Conservation (phyloP, 176 grass and related monocot species). For the Puccinellia tenuiflora region DNA sequence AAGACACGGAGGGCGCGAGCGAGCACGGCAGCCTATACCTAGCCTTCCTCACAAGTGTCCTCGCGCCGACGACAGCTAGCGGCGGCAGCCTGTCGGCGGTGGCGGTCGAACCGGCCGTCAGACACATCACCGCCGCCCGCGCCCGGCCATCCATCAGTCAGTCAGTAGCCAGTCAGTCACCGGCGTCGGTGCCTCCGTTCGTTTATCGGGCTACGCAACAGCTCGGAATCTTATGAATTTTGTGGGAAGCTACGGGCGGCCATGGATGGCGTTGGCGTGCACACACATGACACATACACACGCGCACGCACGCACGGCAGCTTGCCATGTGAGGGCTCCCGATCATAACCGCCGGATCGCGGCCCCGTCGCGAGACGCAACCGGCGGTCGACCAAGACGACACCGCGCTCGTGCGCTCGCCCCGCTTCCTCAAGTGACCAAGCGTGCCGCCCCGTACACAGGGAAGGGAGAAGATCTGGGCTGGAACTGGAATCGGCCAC, state of each 20-base stretch:
- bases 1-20: background rate
- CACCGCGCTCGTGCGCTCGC: background rate
- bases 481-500: background rate
- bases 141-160: background rate
- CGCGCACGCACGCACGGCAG: background rate
- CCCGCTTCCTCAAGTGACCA: background rate
- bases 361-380: background rate
- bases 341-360: background rate
- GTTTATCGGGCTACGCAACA: no score
- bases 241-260: background rate
- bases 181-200: no score
- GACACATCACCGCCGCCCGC: background rate
- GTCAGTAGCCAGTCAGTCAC: background rate
- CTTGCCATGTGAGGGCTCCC: background rate
- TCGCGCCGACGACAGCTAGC: background rate
- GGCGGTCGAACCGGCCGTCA: background rate
- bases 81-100: background rate
- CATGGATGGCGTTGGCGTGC: background rate
- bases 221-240: no score
- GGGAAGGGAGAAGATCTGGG: background rate
- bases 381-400: background rate
- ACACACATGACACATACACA: no score
- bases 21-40: background rate
- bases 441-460: background rate
- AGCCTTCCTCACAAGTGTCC: background rate